A percentile compares a stretch with the other conserved stretches of the same genome.
Conservation (phyloP, 1,139 yeast species). For the Yamadazyma conglobata region DNA sequence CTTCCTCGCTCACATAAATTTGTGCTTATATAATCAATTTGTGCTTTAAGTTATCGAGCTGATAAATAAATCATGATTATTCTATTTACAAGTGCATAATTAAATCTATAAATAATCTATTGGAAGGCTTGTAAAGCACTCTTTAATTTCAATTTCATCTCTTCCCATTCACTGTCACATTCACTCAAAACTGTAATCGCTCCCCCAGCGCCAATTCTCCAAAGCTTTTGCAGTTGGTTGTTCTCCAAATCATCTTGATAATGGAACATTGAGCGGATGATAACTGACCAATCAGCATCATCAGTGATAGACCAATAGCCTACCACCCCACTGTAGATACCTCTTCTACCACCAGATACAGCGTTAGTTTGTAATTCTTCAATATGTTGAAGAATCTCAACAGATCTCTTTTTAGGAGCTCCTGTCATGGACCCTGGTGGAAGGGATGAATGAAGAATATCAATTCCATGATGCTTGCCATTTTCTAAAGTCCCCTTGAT, state of each 20-base stretch:
- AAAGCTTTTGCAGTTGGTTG: conserved; percentile 28
- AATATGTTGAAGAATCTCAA: conserved; percentile 67
- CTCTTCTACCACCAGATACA: conserved; percentile 55
- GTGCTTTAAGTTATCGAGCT: background rate
- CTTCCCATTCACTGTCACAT: conserved; percentile 83
- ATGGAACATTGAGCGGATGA: conserved; percentile 78
- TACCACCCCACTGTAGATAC: conserved; percentile 89
- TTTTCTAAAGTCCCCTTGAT: conserved; percentile 59
- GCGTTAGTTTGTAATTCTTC: conserved; percentile 41
- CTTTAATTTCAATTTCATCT: conserved; percentile 76
- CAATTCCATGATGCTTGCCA: conserved; percentile 60
- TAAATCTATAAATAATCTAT: conserved; percentile 7
- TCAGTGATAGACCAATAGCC: conserved; percentile 94
- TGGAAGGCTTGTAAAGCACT: conserved; percentile 71
- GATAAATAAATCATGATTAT: background rate
- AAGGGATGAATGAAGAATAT: conserved; percentile 69
- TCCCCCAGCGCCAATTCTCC: conserved; percentile 98
- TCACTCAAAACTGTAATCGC: conserved; percentile 92
- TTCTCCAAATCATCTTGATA: conserved; percentile 51
- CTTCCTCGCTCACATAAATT: conserved; percentile 2
- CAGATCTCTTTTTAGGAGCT: conserved; percentile 93
- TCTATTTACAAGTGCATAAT: background rate
- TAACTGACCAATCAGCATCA: conserved; percentile 94
- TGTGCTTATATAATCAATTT: background rate
- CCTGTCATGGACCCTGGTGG: conserved; percentile 99